phyloP scores from a whole-genome alignment of 768 basidiomycete genomes.

The Brasilioporus rufonigricans region DNA sequence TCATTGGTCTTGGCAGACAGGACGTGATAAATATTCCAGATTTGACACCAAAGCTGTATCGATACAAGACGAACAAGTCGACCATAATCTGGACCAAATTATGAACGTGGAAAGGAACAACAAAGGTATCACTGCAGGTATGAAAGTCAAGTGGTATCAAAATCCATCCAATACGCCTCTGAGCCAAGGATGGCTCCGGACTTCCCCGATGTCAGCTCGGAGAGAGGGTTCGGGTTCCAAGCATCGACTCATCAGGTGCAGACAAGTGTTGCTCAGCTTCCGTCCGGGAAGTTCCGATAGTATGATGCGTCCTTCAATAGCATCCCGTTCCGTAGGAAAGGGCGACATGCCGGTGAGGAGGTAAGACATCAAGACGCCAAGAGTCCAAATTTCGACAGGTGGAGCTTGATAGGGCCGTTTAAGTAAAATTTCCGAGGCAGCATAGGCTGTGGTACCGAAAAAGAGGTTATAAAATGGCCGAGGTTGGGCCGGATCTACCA shows the following conservation, averaged over 20 bases:
- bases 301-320: constrained; percentile 62
- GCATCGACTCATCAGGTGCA: constrained; percentile 71
- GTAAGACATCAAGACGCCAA: constrained; percentile 93
- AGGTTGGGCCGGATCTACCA: constrained; percentile 59
- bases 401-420: constrained; percentile 89
- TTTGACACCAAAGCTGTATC: neutral
- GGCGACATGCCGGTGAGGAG: constrained; percentile 91
- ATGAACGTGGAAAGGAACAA: constrained; percentile 5
- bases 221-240: constrained; percentile 80
- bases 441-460: constrained; percentile 94
- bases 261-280: constrained; percentile 45
- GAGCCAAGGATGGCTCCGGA: constrained; percentile 86
- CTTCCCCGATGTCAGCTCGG: constrained; percentile 78
- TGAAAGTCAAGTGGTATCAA: constrained; percentile 7
- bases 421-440: constrained; percentile 88
- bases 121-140: constrained; percentile 9
- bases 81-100: constrained; percentile 7
- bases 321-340: constrained; percentile 84
- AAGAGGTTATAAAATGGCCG: constrained; percentile 74
- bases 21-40: neutral
- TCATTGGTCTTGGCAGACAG: neutral
- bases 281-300: constrained; percentile 41
- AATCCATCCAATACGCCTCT: constrained; percentile 21
- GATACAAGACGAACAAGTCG: constrained; percentile 17
- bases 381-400: constrained; percentile 94